phyloP scores from a whole-genome alignment of 148 eudicot genomes.

The Rhododendron simsii region DNA sequence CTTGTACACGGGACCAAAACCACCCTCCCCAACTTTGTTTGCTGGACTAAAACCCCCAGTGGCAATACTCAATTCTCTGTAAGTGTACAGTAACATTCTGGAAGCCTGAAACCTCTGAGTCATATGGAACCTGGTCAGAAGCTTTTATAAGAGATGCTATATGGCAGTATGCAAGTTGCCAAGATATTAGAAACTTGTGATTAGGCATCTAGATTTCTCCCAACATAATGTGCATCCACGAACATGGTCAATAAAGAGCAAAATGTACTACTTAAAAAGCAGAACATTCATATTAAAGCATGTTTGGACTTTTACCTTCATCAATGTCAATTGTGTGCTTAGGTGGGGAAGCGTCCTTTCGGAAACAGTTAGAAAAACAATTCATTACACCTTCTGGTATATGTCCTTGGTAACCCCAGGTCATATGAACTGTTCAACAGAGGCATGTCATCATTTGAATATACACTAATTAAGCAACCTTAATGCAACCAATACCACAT shows the following conservation, averaged over 20 bases:
- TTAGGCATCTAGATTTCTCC: neutral
- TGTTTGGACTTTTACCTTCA: slow-evolving; percentile 29
- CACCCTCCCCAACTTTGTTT: slow-evolving; percentile 79
- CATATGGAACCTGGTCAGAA: slow-evolving; percentile 14
- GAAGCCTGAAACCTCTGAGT: slow-evolving; percentile 40
- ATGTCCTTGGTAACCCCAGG: neutral
- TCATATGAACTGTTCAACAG: slow-evolving; percentile 6
- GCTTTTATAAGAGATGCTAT: neutral
- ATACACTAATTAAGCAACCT: neutral
- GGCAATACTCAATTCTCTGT: slow-evolving; percentile 54
- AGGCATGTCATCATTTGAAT: neutral
- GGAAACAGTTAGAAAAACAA: slow-evolving; percentile 30
- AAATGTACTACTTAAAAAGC: neutral
- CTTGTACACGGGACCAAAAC: slow-evolving; percentile 89
- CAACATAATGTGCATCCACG: neutral
- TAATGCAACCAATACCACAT: neutral
- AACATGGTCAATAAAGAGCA: neutral
- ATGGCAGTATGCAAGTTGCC: neutral
- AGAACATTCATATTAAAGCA: neutral
- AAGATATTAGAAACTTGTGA: neutral
- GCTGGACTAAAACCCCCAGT: slow-evolving; percentile 48
- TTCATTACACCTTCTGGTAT: slow-evolving; percentile 20
- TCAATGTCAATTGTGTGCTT: slow-evolving; percentile 19
- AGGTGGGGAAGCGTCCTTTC: slow-evolving; percentile 16
- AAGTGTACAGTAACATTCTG: slow-evolving; percentile 46